Evolutionary conservation across 163 green algal genomes (phyloP), one percentile per base, ranked within the genome.

Genomic region (Smithsoniella earleae): DNA sequence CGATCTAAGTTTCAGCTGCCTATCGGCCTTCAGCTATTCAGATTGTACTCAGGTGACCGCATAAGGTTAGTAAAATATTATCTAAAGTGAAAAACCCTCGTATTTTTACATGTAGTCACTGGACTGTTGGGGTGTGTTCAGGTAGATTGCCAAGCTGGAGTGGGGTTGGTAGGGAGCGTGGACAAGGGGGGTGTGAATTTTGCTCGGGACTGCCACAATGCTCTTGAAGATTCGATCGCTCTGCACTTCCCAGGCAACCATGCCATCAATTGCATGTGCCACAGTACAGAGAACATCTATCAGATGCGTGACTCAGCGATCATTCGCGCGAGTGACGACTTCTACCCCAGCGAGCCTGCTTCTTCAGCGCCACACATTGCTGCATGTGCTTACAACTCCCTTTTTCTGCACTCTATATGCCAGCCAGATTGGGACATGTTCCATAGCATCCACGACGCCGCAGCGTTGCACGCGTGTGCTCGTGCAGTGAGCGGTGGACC

Each of bases 391-490:
- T 98, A 89, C 87, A 98, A 98, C 84, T 86, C 75, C 16, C 40
- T 97, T 3, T 97, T 97, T 81, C 69, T 99, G 75, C 84, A 83
- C 18, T 88, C 87, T 40, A 83, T 99, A 31, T 87, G 91, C 73
- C 81, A 95, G 75, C 91, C 93, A 2, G 94, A 99, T 81, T 99
- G 90, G 90, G 93, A 98, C 87, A 98, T 98, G 92, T 97, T 97
- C 78, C 86, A 92, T 76, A 87, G 80, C 52, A 82, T 80, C 64
- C 82, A 87, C 62, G 43, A 46, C 1, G 80, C 77, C 2, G 82
- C 80, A 3, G 38, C 52, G 22, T 62, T 87, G 66, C 82, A 87
- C 66, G 92, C 87, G 4, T 82, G 83, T 16, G 92, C 92, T 10
- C 81, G 93, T 18, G 89, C 89, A 0, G 82, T 96, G 16, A 89